phyloP scores from a whole-genome alignment of 768 basidiomycete species.

The Neoboletus brunneissimus region DNA sequence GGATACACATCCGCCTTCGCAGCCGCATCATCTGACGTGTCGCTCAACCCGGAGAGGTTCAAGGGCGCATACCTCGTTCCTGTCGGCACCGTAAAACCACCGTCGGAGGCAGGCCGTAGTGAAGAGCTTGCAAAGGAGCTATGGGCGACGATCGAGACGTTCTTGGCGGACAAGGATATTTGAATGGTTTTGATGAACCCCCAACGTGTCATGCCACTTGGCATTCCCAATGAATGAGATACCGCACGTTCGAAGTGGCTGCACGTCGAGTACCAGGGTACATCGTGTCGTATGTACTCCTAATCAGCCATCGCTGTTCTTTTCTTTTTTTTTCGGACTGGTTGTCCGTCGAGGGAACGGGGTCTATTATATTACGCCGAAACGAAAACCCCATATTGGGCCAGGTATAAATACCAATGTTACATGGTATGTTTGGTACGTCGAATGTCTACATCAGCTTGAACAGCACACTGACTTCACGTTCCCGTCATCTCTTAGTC shows the following conservation, averaged over 20 bases:
- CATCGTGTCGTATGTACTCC: background rate
- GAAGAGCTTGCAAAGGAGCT: conserved; percentile 29
- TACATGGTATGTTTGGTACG: too few relatives aligned
- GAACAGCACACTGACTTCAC: too few relatives aligned
- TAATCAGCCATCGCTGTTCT: background rate
- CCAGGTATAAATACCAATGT: too few relatives aligned
- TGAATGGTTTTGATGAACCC: conserved; percentile 1
- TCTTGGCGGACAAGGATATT: conserved; percentile 23
- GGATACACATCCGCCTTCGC: conserved; percentile 29
- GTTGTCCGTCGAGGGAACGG: too few relatives aligned
- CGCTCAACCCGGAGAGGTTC: conserved; percentile 22
- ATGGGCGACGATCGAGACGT: conserved; percentile 28
- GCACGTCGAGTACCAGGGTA: background rate
- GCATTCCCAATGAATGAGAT: background rate
- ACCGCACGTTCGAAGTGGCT: background rate
- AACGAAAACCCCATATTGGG: too few relatives aligned
- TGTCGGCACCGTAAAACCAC: conserved; percentile 12
- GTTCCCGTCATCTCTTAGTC: too few relatives aligned
- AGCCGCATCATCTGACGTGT: conserved; percentile 28
- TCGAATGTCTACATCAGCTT: too few relatives aligned
- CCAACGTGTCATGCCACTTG: background rate
- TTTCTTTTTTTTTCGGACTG: too few relatives aligned
- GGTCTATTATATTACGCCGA: too few relatives aligned
- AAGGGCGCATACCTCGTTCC: conserved; percentile 34
- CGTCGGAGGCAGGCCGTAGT: conserved; percentile 12